Evolutionary conservation across 2,329 filamentous ascomycete genomes (phyloP).

Genomic region (Amesomyces nigricolor): DNA sequence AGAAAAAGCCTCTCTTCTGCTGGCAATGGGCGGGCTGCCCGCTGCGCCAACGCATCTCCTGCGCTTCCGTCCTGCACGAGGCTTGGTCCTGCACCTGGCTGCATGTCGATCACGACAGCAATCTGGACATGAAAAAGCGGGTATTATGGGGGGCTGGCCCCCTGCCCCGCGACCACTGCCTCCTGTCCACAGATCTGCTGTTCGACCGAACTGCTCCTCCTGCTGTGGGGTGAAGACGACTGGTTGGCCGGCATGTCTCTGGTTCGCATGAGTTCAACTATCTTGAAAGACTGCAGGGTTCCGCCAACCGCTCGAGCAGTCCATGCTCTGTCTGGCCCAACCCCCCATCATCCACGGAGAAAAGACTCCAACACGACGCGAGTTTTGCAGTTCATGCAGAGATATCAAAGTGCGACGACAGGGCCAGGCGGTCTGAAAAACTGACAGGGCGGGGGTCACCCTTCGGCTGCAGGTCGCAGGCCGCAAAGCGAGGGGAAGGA

Average conservation of each 20-base stretch:
- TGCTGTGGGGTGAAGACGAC: too few relatives aligned
- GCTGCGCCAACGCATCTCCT: neutral
- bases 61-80: neutral
- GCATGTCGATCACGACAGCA: slow-evolving; percentile 21
- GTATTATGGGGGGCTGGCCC: neutral
- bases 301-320: neutral
- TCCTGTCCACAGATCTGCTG: neutral
- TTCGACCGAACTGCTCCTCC: too few relatives aligned
- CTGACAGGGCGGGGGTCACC: slow-evolving; percentile 1
- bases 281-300: neutral
- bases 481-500: neutral
- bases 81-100: slow-evolving; percentile 13
- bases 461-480: slow-evolving; percentile 19
- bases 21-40: slow-evolving; percentile 6
- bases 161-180: neutral
- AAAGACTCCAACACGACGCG: too few relatives aligned
- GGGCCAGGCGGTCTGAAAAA: slow-evolving; percentile 13
- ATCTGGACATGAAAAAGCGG: neutral
- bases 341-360: neutral
- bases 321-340: neutral
- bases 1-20: neutral
- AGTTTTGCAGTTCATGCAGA: neutral
- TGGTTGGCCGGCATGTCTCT: too few relatives aligned
- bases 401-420: neutral
- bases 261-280: too few relatives aligned